Evolutionary conservation across 2,329 filamentous ascomycete genomes (phyloP).

Genomic region (Polychaeton citri): DNA sequence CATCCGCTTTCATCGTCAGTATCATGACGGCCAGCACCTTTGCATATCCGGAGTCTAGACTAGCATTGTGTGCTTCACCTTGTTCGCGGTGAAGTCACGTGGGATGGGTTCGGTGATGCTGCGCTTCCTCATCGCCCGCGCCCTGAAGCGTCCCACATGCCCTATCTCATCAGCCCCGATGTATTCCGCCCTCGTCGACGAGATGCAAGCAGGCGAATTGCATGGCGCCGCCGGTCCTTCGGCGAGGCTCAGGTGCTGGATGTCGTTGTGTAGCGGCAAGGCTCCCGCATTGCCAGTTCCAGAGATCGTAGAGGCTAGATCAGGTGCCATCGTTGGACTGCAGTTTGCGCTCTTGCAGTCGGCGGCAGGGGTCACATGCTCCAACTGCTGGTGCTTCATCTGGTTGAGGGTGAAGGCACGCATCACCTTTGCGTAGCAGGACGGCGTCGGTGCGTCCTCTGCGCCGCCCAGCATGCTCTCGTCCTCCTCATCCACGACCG

Average conservation of each 20-base stretch:
- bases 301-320: not conserved
- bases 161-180: not conserved
- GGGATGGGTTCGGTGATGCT: not conserved
- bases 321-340: not conserved
- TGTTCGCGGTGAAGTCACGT: not conserved
- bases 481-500: not conserved
- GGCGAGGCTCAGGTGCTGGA: not conserved
- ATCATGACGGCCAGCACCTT: too few relatives aligned
- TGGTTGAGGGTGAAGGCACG: constrained; percentile 14
- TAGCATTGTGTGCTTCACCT: not conserved
- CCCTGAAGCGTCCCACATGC: not conserved
- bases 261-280: not conserved
- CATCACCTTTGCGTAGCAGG: constrained; percentile 13
- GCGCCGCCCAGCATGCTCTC: not conserved
- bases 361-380: not conserved
- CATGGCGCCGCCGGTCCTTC: not conserved
- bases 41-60: too few relatives aligned
- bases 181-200: not conserved
- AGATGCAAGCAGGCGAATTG: not conserved
- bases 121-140: not conserved
- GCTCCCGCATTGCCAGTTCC: not conserved
- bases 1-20: too few relatives aligned
- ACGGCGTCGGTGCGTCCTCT: too few relatives aligned
- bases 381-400: constrained; percentile 3
- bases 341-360: not conserved